A percentile compares a stretch with the other conserved stretches of the same genome.
Conservation (phyloP, 768 basidiomycete species). For the Boletus huronensis region DNA sequence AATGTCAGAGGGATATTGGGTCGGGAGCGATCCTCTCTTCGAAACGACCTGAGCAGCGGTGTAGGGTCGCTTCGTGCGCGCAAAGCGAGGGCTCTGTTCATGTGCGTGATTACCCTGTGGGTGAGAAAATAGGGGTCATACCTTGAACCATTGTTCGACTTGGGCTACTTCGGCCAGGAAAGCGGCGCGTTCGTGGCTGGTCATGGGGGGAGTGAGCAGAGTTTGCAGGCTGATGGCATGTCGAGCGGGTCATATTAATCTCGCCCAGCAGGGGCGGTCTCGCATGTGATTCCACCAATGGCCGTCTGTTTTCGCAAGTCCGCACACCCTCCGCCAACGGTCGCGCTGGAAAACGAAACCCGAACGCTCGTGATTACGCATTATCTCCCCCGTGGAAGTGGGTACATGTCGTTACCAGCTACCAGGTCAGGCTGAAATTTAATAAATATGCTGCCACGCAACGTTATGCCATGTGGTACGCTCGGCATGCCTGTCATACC, state of each 20-base stretch:
- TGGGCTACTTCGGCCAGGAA: conserved; percentile 81
- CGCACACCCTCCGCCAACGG: background rate
- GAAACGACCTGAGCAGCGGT: conserved; percentile 90
- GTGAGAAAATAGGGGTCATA: conserved; percentile 33
- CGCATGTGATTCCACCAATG: conserved; percentile 25
- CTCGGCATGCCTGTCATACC: background rate
- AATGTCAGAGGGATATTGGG: conserved; percentile 81
- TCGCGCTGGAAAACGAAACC: no score
- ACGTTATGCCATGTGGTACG: no score
- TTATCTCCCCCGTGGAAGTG: conserved; percentile 14
- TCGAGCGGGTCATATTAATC: conserved; percentile 29
- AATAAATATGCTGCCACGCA: background rate
- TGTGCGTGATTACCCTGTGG: background rate
- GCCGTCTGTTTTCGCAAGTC: background rate
- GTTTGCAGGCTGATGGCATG: background rate
- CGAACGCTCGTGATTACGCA: conserved; percentile 30
- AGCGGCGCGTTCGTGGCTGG: conserved; percentile 53
- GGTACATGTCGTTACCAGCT: background rate
- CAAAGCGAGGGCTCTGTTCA: conserved; percentile 80
- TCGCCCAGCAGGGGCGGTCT: background rate
- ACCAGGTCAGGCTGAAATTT: background rate
- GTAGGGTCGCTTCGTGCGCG: conserved; percentile 85
- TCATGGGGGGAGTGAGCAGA: conserved; percentile 39
- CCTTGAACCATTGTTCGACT: conserved; percentile 94
- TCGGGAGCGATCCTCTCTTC: conserved; percentile 84